These are phyloP conservation scores for Wickerhamomyces silvicola DNA, from an alignment of 805 yeast genomes.

Conservation along the genomic window DNA sequence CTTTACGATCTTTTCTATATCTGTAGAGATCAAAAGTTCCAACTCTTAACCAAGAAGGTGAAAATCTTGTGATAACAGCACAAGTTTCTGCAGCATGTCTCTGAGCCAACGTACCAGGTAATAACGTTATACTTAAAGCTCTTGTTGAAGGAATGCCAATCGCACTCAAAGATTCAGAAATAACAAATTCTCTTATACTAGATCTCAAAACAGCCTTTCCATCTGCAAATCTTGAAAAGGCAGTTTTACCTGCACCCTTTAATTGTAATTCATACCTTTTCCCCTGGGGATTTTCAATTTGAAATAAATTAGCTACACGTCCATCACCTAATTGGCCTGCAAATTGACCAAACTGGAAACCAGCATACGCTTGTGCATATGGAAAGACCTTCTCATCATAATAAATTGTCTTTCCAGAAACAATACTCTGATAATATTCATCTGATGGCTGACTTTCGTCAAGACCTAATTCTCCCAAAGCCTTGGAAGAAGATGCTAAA, in stretches of 20 bases:
- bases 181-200: constrained; percentile 79
- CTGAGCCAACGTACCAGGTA: constrained; percentile 75
- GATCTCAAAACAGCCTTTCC: constrained; percentile 92
- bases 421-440: constrained; percentile 43
- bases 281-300: constrained; percentile 41
- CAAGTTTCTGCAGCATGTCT: constrained; percentile 70
- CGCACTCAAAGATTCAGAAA: constrained; percentile 73
- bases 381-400: constrained; percentile 52
- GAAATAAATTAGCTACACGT: constrained; percentile 77
- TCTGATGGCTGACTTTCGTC: constrained; percentile 30
- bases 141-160: constrained; percentile 85
- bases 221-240: constrained; percentile 91
- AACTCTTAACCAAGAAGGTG: constrained; percentile 79
- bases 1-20: constrained; percentile 61
- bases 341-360: constrained; percentile 93
- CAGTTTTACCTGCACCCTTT: constrained; percentile 90
- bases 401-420: constrained; percentile 52
- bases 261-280: constrained; percentile 56
- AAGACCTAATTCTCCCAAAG: constrained; percentile 58
- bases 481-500: constrained; percentile 52
- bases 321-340: constrained; percentile 99
- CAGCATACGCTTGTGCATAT: constrained; percentile 89
- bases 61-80: constrained; percentile 78
- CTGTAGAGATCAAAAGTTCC: constrained; percentile 86
- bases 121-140: constrained; percentile 63